These are phyloP conservation scores for Ceratocystis destructans DNA, from an alignment of 2,329 filamentous ascomycete species.

Conservation along the genomic window DNA sequence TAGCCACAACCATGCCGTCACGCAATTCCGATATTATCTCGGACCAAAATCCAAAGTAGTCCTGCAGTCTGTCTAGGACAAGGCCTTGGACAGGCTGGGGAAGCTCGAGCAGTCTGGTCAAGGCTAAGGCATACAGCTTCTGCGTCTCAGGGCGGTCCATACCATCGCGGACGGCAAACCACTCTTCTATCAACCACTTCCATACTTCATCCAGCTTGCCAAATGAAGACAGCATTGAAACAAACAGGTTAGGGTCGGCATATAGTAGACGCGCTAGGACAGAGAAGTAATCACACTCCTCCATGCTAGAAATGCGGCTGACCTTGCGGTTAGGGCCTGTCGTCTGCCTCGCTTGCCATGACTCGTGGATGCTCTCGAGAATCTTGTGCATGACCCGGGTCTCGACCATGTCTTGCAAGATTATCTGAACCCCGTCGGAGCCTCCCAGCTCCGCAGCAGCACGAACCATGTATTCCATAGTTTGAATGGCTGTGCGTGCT, in stretches of 20 bases:
- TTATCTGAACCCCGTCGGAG: slow-evolving; percentile 43
- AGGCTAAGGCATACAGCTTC: slow-evolving; percentile 59
- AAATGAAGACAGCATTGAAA: slow-evolving; percentile 40
- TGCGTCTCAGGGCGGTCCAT: slow-evolving; percentile 51
- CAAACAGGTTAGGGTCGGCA: slow-evolving; percentile 55
- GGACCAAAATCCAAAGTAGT: slow-evolving; percentile 64
- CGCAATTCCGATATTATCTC: slow-evolving; percentile 52
- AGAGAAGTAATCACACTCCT: slow-evolving; percentile 73
- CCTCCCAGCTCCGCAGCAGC: slow-evolving; percentile 49
- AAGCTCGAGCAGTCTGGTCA: slow-evolving; percentile 58
- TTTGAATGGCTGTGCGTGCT: slow-evolving; percentile 42
- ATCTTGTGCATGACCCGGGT: slow-evolving; percentile 50
- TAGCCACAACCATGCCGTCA: slow-evolving; percentile 40
- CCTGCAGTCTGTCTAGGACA: slow-evolving; percentile 50
- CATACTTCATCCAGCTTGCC: slow-evolving; percentile 39
- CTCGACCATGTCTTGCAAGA: slow-evolving; percentile 52
- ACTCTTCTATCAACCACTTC: slow-evolving; percentile 46
- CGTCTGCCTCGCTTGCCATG: slow-evolving; percentile 63
- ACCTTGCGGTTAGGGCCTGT: slow-evolving; percentile 64
- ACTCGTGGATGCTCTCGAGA: slow-evolving; percentile 51
- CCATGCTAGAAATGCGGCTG: slow-evolving; percentile 56
- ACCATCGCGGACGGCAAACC: slow-evolving; percentile 56
- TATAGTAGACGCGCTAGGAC: slow-evolving; percentile 68
- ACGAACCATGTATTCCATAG: slow-evolving; percentile 52
- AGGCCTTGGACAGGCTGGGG: slow-evolving; percentile 43